Evolutionary conservation across 2,329 filamentous ascomycete species (phyloP).

Genomic region (Pestalotiopsis sp.): DNA sequence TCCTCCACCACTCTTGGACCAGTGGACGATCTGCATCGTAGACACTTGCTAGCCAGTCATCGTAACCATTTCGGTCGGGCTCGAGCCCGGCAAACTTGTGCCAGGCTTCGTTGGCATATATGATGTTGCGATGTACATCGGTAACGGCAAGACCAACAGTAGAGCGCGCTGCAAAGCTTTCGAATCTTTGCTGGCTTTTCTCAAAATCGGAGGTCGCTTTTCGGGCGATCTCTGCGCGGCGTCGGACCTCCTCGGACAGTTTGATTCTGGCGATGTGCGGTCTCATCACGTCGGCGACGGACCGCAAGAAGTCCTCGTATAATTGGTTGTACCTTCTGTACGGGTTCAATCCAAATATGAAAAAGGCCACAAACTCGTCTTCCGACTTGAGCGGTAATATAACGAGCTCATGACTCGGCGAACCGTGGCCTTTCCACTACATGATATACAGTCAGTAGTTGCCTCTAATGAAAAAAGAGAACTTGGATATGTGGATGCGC

Average conservation of each 20-base stretch:
- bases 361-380: conserved; percentile 19
- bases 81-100: conserved; percentile 23
- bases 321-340: conserved; percentile 20
- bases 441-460: neutral
- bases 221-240: conserved; percentile 23
- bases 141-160: conserved; percentile 25
- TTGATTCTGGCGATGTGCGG: conserved; percentile 22
- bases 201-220: conserved; percentile 22
- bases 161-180: conserved; percentile 26
- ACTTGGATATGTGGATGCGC: neutral
- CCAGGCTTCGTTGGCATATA: conserved; percentile 29
- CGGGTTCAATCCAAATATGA: conserved; percentile 27
- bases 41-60: conserved; percentile 23
- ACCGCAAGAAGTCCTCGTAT: conserved; percentile 23
- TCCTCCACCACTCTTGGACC: conserved; percentile 22
- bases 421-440: conserved; percentile 18
- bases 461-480: no score
- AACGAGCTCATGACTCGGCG: conserved; percentile 21
- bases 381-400: conserved; percentile 22
- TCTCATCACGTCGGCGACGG: conserved; percentile 21
- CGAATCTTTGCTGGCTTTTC: conserved; percentile 25
- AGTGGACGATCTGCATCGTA: conserved; percentile 22
- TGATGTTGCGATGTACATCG: conserved; percentile 21
- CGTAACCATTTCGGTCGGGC: conserved; percentile 15
- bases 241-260: conserved; percentile 23